Base-by-base conservation (phyloP, 2,329 filamentous ascomycete species). In the Phialophora chinensis region DNA sequence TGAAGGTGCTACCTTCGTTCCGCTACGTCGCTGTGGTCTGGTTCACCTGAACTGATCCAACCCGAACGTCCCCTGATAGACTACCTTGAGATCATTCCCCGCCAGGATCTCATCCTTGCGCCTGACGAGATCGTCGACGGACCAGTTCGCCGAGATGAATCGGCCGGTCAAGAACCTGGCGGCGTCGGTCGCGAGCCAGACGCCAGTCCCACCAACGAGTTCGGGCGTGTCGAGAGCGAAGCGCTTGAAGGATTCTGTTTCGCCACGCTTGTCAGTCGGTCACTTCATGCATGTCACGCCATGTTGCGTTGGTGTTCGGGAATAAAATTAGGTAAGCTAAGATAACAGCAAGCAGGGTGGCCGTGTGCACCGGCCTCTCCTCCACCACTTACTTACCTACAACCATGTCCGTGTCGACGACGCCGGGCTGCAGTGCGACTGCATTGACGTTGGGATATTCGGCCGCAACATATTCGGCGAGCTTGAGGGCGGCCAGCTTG, bases 371-470 rank as follows among this genome's bases (percentile, higher is more conserved):
- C 33, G 10, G 10, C 33, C 33, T 12, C 33, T 35, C 33, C 3
- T 20, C 8, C 14, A 31, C 14, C 4, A 29, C 50, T 29, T 12
- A 29, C 50, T 53, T 53, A 58, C 50, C 20, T 27, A 57, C 23
- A 29, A 63, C 66, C 67, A 79, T 77, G 17, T 77, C 73, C 4
- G 78, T 79, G 7, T 74, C 70, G 0, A 78, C 70, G 2, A 79
- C 69, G 6, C 78, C 78, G 1, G 78, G 79, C 49, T 79, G 74
- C 1, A 80, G 60, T 5, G 70, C 69, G 1, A 75, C 62, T 5
- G 75, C 71, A 10, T 74, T 77, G n/a, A 80, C 70, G 14, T 75
- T 69, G 0, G 77, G 75, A 63, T 79, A 74, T 50, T 77, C 76
- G 3, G 69, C 70, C 0, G 75, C 75, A 3, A 79, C 58, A 38